Conservation (phyloP, 176 grass and related monocot genomes). For the Poa annua region DNA sequence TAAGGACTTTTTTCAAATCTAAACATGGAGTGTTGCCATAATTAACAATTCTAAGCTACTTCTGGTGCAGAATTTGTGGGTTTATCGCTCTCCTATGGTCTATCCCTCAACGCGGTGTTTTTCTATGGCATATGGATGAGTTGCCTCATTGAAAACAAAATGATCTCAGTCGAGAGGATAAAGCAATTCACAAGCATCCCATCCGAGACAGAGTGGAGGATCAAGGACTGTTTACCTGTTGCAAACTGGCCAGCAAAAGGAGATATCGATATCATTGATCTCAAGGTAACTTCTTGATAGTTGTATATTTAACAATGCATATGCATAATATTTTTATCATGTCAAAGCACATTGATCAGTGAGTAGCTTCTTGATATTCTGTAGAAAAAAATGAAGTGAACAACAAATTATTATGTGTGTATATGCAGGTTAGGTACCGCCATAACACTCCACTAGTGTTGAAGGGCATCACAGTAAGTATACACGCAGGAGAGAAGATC, state of each 20-base stretch:
- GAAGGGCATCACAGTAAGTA: conserved; percentile 82
- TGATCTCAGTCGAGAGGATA: conserved; percentile 93
- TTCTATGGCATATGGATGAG: conserved; percentile 82
- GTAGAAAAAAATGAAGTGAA: conserved; percentile 4
- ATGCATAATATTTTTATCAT: neutral
- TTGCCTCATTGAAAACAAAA: conserved; percentile 88
- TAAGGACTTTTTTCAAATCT: neutral
- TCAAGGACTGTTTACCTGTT: conserved; percentile 62
- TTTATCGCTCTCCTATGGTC: conserved; percentile 84
- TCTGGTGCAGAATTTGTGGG: conserved; percentile 77
- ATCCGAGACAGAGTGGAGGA: conserved; percentile 77
- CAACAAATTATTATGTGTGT: neutral
- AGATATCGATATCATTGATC: conserved; percentile 69
- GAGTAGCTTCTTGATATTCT: neutral
- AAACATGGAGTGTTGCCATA: neutral
- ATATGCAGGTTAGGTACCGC: conserved; percentile 71
- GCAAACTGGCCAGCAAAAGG: conserved; percentile 80
- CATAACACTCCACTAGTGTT: conserved; percentile 81
- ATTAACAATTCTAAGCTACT: neutral
- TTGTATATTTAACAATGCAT: neutral
- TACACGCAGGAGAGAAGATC: conserved; percentile 78
- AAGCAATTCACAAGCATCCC: conserved; percentile 91
- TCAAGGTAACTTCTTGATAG: conserved; percentile 56
- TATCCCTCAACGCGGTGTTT: conserved; percentile 76
- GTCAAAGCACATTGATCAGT: neutral